phyloP scores from a whole-genome alignment of 805 yeast species.

The Monosporozyma unispora region DNA sequence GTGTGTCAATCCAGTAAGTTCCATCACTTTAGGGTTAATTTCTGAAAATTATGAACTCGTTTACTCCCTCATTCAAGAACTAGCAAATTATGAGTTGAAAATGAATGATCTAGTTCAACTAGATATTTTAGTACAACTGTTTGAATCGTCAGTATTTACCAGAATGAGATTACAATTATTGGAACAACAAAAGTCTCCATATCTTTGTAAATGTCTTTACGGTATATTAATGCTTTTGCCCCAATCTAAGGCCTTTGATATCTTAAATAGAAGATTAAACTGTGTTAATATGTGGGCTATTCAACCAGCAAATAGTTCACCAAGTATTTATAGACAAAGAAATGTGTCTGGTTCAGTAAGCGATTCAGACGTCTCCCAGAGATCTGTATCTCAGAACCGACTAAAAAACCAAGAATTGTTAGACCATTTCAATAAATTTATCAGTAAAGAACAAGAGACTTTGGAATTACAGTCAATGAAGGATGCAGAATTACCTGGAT shows the following conservation, averaged over 20 bases:
- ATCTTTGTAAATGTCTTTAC: slow-evolving; percentile 75
- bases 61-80: slow-evolving; percentile 66
- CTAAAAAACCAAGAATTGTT: slow-evolving; percentile 21
- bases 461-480: slow-evolving; percentile 1
- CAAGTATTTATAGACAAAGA: slow-evolving; percentile 7
- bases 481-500: slow-evolving; percentile 5
- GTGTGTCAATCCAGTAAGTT: slow-evolving; percentile 87
- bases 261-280: slow-evolving; percentile 63
- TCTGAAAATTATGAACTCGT: slow-evolving; percentile 87
- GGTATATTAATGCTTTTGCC: slow-evolving; percentile 92
- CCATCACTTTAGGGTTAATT: slow-evolving; percentile 71
- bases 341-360: slow-evolving; percentile 5
- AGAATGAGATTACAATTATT: slow-evolving; percentile 78
- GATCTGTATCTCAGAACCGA: slow-evolving; percentile 23
- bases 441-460: slow-evolving; percentile 1
- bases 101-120: slow-evolving; percentile 75
- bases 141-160: slow-evolving; percentile 90
- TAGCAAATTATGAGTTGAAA: slow-evolving; percentile 68
- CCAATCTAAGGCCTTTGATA: slow-evolving; percentile 83
- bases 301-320: slow-evolving; percentile 8
- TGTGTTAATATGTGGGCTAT: slow-evolving; percentile 30
- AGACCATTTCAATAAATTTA: slow-evolving; percentile 22
- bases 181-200: slow-evolving; percentile 77
- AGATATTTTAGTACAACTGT: slow-evolving; percentile 78
- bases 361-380: slow-evolving; percentile 16